A percentile compares a stretch with the other conserved stretches of the same genome.
Conservation (phyloP, 2,329 filamentous ascomycete species). For the Aureobasidium sp. region DNA sequence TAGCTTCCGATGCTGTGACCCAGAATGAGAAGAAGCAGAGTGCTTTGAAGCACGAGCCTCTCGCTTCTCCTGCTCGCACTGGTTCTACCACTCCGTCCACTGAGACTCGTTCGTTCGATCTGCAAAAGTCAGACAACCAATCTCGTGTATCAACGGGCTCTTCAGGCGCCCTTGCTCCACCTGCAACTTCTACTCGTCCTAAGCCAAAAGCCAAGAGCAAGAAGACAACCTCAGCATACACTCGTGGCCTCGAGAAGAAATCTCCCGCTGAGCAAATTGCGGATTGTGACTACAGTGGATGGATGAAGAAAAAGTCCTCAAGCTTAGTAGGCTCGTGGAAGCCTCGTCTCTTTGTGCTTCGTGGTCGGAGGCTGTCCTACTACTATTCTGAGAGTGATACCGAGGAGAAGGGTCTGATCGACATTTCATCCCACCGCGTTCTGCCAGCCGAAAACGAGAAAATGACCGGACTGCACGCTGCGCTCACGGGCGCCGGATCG, state of each 20-base stretch:
- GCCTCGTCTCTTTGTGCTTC: constrained; percentile 87
- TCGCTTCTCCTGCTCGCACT: constrained; percentile 63
- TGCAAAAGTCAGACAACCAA: constrained; percentile 28
- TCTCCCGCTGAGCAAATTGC: constrained; percentile 75
- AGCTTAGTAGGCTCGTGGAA: constrained; percentile 98
- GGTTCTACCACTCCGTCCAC: constrained; percentile 63
- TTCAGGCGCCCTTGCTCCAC: constrained; percentile 31
- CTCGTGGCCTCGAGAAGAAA: constrained; percentile 74
- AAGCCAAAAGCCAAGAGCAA: constrained; percentile 51
- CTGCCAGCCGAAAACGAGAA: constrained; percentile 87
- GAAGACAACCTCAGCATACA: constrained; percentile 92
- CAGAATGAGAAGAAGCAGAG: constrained; percentile 46
- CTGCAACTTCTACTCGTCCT: constrained; percentile 22
- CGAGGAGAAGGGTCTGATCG: constrained; percentile 90
- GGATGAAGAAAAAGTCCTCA: constrained; percentile 99
- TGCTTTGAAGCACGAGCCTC: constrained; percentile 40
- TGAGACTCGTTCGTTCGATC: constrained; percentile 38
- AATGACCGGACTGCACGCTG: constrained; percentile 83
- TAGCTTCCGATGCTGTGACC: constrained; percentile 69
- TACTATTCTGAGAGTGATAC: constrained; percentile 92
- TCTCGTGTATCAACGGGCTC: constrained; percentile 40
- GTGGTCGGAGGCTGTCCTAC: constrained; percentile 84
- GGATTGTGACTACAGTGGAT: constrained; percentile 86
- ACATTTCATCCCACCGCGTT: constrained; percentile 97
- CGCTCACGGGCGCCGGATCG: constrained; percentile 73